Evolutionary conservation across 2,329 filamentous ascomycete species (phyloP).

Genomic region (Didymella lethalis): DNA sequence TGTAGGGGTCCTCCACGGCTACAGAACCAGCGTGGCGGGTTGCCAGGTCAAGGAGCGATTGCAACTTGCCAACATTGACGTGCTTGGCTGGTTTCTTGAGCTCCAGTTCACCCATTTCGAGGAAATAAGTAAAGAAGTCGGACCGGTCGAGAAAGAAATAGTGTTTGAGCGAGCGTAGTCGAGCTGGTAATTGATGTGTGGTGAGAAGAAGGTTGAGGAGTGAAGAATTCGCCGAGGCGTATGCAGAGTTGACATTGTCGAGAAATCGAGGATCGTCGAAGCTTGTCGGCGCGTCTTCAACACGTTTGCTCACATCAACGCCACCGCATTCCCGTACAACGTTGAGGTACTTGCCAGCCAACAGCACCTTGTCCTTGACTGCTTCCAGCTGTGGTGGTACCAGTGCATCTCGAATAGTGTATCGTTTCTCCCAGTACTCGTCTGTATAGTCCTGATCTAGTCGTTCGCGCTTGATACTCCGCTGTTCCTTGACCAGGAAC

Average conservation of each 20-base stretch:
- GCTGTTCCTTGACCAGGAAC: constrained; percentile 94
- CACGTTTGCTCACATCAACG: constrained; percentile 89
- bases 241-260: constrained; percentile 94
- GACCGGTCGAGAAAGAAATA: constrained; percentile 99
- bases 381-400: constrained; percentile 90
- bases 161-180: constrained; percentile 91
- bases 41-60: constrained; percentile 93
- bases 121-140: constrained; percentile 97
- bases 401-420: constrained; percentile 90
- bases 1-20: constrained; percentile 93
- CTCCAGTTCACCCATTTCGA: constrained; percentile 89
- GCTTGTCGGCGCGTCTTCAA: constrained; percentile 85
- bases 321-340: constrained; percentile 97
- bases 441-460: constrained; percentile 97
- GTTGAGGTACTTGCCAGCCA: constrained; percentile 97
- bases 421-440: constrained; percentile 98
- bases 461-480: constrained; percentile 89
- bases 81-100: constrained; percentile 86
- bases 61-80: constrained; percentile 91
- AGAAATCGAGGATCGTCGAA: constrained; percentile 92
- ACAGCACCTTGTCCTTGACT: constrained; percentile 90
- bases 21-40: constrained; percentile 95
- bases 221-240: constrained; percentile 93
- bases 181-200: constrained; percentile 86
- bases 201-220: constrained; percentile 90